Conservation (phyloP, 2,329 filamentous ascomycete genomes). For the Elsinoe fawcettii region DNA sequence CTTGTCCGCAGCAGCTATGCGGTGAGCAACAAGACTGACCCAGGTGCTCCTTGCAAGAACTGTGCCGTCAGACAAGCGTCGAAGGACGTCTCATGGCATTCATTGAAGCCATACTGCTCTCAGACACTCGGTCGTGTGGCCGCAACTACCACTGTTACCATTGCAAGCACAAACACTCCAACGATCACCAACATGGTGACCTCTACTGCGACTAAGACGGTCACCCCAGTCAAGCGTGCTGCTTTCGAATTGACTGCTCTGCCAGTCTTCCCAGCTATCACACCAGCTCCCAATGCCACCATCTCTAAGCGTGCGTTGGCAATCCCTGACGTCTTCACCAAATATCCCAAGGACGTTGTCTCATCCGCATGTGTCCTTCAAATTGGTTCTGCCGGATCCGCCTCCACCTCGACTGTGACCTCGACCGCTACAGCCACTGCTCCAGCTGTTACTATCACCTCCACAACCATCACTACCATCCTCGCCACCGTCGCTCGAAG, state of each 20-base stretch:
- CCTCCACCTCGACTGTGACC: slow-evolving; percentile 13
- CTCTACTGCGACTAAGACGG: slow-evolving; percentile 9
- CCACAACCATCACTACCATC: slow-evolving; percentile 20
- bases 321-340: slow-evolving; percentile 16
- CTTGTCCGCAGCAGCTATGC: slow-evolving; percentile 19
- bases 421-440: slow-evolving; percentile 18
- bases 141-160: slow-evolving; percentile 14
- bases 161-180: slow-evolving; percentile 2
- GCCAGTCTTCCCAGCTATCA: not conserved
- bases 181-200: slow-evolving; percentile 14
- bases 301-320: slow-evolving; percentile 10
- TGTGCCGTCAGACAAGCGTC: slow-evolving; percentile 20
- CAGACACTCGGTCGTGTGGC: slow-evolving; percentile 16
- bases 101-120: slow-evolving; percentile 20
- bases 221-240: not conserved
- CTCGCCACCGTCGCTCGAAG: slow-evolving; percentile 10
- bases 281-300: not conserved
- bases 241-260: slow-evolving; percentile 1
- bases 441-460: slow-evolving; percentile 16
- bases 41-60: slow-evolving; percentile 15
- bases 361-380: slow-evolving; percentile 17
- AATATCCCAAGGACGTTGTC: slow-evolving; percentile 17
- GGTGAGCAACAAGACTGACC: slow-evolving; percentile 17
- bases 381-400: slow-evolving; percentile 8
- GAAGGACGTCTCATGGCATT: slow-evolving; percentile 17